These are phyloP conservation scores for Fonsecaea erecta DNA, from an alignment of 2,329 filamentous ascomycete species.

Conservation along the genomic window DNA sequence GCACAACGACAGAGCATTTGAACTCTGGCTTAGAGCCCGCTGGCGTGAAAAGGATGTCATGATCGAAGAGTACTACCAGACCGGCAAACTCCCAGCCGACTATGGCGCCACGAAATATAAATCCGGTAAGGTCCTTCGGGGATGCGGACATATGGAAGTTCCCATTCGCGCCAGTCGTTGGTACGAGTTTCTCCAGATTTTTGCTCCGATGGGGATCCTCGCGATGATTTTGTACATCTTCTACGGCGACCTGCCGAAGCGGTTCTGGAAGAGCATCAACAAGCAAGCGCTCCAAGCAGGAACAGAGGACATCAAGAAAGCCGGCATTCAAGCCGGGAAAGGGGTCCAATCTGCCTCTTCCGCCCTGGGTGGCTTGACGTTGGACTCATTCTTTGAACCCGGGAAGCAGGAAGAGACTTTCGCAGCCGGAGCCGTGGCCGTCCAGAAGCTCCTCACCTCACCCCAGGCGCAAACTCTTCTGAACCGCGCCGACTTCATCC, in stretches of 20 bases:
- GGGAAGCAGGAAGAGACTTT: constrained; percentile 35
- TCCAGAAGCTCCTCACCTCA: constrained; percentile 30
- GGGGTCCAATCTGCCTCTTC: constrained; percentile 21
- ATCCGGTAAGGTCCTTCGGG: constrained; percentile 44
- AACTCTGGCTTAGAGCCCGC: constrained; percentile 74
- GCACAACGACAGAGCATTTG: constrained; percentile 69
- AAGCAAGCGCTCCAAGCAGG: constrained; percentile 32
- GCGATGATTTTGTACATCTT: constrained; percentile 42
- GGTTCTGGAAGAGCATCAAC: constrained; percentile 38
- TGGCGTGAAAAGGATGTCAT: constrained; percentile 87
- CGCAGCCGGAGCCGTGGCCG: constrained; percentile 30
- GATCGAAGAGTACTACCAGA: constrained; percentile 74
- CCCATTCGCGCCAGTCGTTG: constrained; percentile 42
- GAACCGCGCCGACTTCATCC: constrained; percentile 34
- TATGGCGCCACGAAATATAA: constrained; percentile 56
- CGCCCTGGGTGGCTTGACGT: constrained; percentile 27
- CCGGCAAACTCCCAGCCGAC: constrained; percentile 73
- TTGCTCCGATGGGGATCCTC: constrained; percentile 42
- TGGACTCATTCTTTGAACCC: constrained; percentile 36
- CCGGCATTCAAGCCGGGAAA: constrained; percentile 25
- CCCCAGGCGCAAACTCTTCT: constrained; percentile 33
- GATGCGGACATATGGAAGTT: constrained; percentile 42
- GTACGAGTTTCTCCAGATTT: constrained; percentile 44
- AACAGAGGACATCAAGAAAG: constrained; percentile 32
- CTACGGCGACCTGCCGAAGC: constrained; percentile 41